Evolutionary conservation across 1,284 basidiomycete species (phyloP).

Genomic region (Ganoderma sinense): DNA sequence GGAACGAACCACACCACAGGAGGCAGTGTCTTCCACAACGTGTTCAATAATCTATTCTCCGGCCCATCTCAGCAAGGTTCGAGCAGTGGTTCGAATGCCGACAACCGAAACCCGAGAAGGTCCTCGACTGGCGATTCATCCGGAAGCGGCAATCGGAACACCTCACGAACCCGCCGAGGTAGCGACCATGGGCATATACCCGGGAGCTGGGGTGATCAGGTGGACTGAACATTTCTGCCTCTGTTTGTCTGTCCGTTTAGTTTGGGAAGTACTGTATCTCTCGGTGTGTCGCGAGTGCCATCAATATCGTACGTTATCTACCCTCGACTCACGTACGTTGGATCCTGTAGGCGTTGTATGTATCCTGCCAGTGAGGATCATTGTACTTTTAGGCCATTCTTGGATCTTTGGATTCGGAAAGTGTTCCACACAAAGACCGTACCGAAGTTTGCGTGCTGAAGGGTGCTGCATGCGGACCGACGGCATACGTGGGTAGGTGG

Average conservation of each 20-base stretch:
- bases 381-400: neutral
- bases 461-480: no score
- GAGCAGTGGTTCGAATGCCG: slow-evolving; percentile 1
- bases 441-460: neutral
- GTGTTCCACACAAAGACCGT: neutral
- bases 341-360: neutral
- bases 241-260: no score
- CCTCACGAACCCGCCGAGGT: slow-evolving; percentile 10
- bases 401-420: neutral
- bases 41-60: slow-evolving; percentile 27
- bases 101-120: neutral
- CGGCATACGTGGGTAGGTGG: neutral
- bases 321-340: neutral
- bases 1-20: slow-evolving; percentile 8
- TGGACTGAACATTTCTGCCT: slow-evolving; percentile 19
- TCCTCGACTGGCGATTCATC: slow-evolving; percentile 6
- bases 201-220: slow-evolving; percentile 33
- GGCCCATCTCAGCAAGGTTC: slow-evolving; percentile 3
- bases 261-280: neutral
- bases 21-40: slow-evolving; percentile 23
- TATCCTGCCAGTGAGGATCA: neutral
- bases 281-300: neutral
- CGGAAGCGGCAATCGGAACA: neutral
- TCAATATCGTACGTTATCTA: slow-evolving; percentile 8
- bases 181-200: slow-evolving; percentile 21